A percentile compares a stretch with the other conserved stretches of the same genome.
These are phyloP conservation scores for Zea mays DNA, from an alignment of 176 grass and related monocot genomes.

Conservation along the genomic window DNA sequence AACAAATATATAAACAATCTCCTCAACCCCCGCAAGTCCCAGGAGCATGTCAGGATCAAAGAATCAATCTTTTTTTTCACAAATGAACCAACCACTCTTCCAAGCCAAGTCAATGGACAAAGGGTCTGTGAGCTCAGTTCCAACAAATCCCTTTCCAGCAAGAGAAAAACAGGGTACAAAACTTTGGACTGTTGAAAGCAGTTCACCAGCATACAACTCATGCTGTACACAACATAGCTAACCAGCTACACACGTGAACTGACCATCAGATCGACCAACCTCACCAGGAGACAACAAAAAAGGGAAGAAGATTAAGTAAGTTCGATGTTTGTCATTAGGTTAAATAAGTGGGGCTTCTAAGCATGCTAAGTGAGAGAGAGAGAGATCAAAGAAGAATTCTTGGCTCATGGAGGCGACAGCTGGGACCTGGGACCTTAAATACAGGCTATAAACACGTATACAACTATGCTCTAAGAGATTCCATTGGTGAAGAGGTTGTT, in stretches of 20 bases:
- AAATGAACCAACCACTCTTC: conserved; percentile 1
- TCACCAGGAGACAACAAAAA: conserved; percentile 29
- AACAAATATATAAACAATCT: neutral
- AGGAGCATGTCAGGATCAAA: conserved; percentile 2
- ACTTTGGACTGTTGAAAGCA: conserved; percentile 35
- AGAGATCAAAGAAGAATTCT: conserved; percentile 18
- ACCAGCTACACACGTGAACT: conserved; percentile 31
- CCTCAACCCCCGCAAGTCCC: conserved; percentile 7
- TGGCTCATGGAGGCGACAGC: conserved; percentile 37
- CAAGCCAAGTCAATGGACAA: neutral
- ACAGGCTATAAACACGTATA: conserved; percentile 70
- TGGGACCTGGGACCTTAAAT: conserved; percentile 47
- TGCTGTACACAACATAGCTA: conserved; percentile 45
- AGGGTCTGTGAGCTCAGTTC: conserved; percentile 24
- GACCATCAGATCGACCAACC: conserved; percentile 25
- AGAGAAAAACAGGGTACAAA: conserved; percentile 39
- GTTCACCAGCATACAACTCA: conserved; percentile 37
- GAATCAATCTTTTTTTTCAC: neutral
- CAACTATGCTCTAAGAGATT: conserved; percentile 56
- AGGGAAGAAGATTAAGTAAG: conserved; percentile 14
- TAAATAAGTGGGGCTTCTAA: conserved; percentile 31
- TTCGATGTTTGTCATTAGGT: conserved; percentile 42
- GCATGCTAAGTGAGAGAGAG: conserved; percentile 24
- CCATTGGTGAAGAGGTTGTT: conserved; percentile 34
- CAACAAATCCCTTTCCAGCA: conserved; percentile 30